Evolutionary conservation across 2,329 filamentous ascomycete genomes (phyloP).

Genomic region (Sordariomycetes sp.): DNA sequence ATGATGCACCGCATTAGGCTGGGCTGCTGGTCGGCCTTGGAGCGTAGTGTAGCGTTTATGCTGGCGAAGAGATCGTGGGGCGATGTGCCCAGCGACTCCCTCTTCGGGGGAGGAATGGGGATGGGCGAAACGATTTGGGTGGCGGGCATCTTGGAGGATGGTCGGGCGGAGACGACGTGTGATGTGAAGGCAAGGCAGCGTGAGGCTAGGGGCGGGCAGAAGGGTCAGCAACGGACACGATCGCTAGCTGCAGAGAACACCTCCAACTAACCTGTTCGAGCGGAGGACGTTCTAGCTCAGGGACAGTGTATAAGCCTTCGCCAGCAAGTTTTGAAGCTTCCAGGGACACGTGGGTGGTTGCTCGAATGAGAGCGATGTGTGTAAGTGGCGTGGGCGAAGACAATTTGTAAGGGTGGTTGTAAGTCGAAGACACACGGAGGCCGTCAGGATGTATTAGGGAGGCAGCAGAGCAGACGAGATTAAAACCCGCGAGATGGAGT

Average conservation of each 20-base stretch:
- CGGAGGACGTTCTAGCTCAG: neutral
- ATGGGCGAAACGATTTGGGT: conserved; percentile 28
- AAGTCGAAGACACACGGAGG: neutral
- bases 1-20: conserved; percentile 39
- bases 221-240: neutral
- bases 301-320: neutral
- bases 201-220: neutral
- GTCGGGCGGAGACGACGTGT: neutral
- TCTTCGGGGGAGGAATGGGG: conserved; percentile 35
- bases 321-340: neutral
- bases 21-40: conserved; percentile 27
- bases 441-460: neutral
- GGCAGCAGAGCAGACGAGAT: neutral
- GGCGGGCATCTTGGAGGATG: conserved; percentile 19
- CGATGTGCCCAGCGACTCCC: conserved; percentile 21
- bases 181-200: neutral
- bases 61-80: conserved; percentile 41
- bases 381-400: neutral
- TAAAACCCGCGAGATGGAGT: neutral
- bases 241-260: neutral
- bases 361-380: neutral
- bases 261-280: neutral
- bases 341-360: neutral
- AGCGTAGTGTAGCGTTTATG: conserved; percentile 38
- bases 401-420: neutral